These are phyloP conservation scores for Podospora didyma DNA, from an alignment of 495 filamentous ascomycete genomes.

Conservation along the genomic window DNA sequence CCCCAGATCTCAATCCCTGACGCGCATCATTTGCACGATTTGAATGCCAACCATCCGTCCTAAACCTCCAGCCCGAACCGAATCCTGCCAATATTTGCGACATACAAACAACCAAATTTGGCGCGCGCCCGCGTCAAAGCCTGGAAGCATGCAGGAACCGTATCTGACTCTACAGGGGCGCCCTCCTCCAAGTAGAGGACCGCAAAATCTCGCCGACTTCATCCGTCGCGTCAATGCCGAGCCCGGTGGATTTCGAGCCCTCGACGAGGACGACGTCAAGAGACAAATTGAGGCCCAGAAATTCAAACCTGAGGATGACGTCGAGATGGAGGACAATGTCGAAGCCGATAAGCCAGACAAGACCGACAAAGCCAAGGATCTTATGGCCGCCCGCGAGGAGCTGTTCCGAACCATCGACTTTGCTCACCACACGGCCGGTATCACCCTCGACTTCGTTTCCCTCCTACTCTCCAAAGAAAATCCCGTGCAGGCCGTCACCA, in stretches of 20 bases:
- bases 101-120: neutral
- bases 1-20: too few species aligned
- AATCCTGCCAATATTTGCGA: too few species aligned
- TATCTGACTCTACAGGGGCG: constrained; percentile 64
- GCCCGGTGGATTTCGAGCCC: constrained; percentile 67
- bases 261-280: constrained; percentile 59
- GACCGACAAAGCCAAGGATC: constrained; percentile 32
- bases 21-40: too few species aligned
- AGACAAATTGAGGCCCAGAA: constrained; percentile 55
- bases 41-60: too few species aligned
- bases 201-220: constrained; percentile 62
- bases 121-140: neutral
- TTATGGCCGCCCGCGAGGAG: constrained; percentile 46
- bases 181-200: constrained; percentile 47
- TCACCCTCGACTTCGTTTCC: constrained; percentile 72
- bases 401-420: constrained; percentile 50
- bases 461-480: constrained; percentile 75
- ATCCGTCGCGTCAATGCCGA: constrained; percentile 71
- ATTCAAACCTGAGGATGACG: constrained; percentile 14
- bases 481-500: constrained; percentile 60
- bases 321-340: constrained; percentile 26
- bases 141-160: constrained; percentile 35
- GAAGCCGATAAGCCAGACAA: constrained; percentile 36
- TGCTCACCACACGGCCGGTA: constrained; percentile 17
- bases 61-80: too few species aligned